Conservation (phyloP, 2,329 filamentous ascomycete genomes). For the Akanthomyces dipterigenus region DNA sequence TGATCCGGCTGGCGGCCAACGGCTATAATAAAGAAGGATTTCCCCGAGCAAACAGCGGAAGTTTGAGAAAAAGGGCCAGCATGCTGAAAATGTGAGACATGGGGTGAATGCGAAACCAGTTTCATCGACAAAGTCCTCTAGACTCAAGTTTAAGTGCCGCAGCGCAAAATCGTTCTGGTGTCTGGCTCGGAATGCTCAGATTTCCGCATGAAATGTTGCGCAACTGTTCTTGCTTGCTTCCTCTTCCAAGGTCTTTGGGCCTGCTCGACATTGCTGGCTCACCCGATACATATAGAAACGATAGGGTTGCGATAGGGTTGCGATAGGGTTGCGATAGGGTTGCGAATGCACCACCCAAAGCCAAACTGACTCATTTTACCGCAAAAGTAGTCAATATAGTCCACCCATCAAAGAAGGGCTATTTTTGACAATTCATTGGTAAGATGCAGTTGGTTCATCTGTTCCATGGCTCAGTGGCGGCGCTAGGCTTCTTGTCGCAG, state of each 20-base stretch:
- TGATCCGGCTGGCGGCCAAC: not conserved
- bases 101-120: constrained; percentile 4
- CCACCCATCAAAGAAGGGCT: no score
- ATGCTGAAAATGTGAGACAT: not conserved
- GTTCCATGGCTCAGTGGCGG: not conserved
- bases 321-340: not conserved
- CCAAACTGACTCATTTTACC: not conserved
- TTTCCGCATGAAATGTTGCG: not conserved
- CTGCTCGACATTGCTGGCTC: not conserved
- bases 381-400: not conserved
- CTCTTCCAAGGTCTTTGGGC: not conserved
- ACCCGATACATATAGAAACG: not conserved
- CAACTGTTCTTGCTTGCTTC: not conserved
- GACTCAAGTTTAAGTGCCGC: not conserved
- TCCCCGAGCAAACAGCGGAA: not conserved
- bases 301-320: not conserved
- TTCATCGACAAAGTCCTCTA: not conserved
- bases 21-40: not conserved
- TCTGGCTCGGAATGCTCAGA: not conserved
- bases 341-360: not conserved
- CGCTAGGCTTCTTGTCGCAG: not conserved
- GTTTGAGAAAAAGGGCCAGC: not conserved
- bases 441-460: not conserved
- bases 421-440: not conserved
- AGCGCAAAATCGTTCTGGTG: not conserved